phyloP scores from a whole-genome alignment of 2,329 filamentous ascomycete species.

The Clarireedia monteithiana region DNA sequence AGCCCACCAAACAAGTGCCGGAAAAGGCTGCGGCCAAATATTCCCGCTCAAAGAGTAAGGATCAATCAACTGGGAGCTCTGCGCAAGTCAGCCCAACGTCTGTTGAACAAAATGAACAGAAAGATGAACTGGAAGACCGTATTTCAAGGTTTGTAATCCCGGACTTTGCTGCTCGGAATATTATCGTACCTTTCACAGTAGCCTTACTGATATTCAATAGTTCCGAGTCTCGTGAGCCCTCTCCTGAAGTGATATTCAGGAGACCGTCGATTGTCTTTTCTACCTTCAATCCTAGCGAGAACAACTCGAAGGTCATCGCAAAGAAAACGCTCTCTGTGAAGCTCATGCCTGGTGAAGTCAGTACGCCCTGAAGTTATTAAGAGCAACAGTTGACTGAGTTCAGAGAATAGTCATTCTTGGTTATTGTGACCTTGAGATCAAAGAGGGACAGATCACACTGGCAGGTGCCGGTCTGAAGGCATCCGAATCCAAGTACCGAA shows the following conservation, averaged over 20 bases:
- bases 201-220: conserved; percentile 20
- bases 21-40: not conserved
- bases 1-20: not conserved
- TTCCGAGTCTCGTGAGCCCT: conserved; percentile 19
- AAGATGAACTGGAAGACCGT: not conserved
- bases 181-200: not conserved
- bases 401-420: conserved; percentile 58
- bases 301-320: conserved; percentile 34
- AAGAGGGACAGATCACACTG: conserved; percentile 54
- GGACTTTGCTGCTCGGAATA: not conserved
- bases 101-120: not conserved
- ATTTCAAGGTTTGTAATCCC: not conserved
- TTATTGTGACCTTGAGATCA: conserved; percentile 57
- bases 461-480: conserved; percentile 54
- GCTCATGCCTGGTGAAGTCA: conserved; percentile 43
- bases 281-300: conserved; percentile 38
- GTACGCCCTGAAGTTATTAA: not conserved
- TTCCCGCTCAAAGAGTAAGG: not conserved
- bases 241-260: conserved; percentile 15
- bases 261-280: conserved; percentile 34
- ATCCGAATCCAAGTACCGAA: conserved; percentile 41
- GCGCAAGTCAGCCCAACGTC: not conserved
- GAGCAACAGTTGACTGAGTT: conserved; percentile 9
- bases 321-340: conserved; percentile 36
- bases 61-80: not conserved